Evolutionary conservation across 2,329 filamentous ascomycete species (phyloP).

Genomic region (Colletotrichum magnum): DNA sequence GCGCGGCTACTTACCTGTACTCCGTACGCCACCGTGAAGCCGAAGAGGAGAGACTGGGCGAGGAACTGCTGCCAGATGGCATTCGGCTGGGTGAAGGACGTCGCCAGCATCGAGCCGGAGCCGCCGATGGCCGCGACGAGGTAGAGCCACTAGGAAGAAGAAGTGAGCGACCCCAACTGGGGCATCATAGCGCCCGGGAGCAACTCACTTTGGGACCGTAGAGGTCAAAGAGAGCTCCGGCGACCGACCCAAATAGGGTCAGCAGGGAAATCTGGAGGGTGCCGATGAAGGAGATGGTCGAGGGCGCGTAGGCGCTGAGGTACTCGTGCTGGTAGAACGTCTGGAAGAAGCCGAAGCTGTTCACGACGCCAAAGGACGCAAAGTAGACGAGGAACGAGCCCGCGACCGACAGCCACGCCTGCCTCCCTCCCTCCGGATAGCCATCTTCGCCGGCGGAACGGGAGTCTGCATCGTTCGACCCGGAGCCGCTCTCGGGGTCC

Average conservation of each 20-base stretch:
- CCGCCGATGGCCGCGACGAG: slow-evolving; percentile 29
- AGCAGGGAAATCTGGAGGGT: slow-evolving; percentile 58
- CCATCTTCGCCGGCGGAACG: neutral
- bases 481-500: neutral
- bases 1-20: slow-evolving; percentile 12
- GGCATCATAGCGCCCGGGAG: no score
- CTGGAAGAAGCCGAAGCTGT: slow-evolving; percentile 61
- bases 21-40: slow-evolving; percentile 35
- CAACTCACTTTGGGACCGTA: slow-evolving; percentile 29
- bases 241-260: slow-evolving; percentile 55
- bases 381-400: slow-evolving; percentile 38
- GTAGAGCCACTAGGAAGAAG: slow-evolving; percentile 23
- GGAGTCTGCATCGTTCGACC: neutral
- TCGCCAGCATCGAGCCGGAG: slow-evolving; percentile 30
- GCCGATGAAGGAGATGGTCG: slow-evolving; percentile 61
- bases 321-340: slow-evolving; percentile 57
- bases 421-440: slow-evolving; percentile 9
- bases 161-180: neutral
- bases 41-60: slow-evolving; percentile 50
- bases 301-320: slow-evolving; percentile 50
- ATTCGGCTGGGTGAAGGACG: slow-evolving; percentile 32
- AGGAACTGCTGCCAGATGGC: slow-evolving; percentile 55
- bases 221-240: slow-evolving; percentile 58
- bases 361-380: slow-evolving; percentile 50
- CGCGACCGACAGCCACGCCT: slow-evolving; percentile 31